These are phyloP conservation scores for Aspergillus tubingensis DNA, from an alignment of 2,329 filamentous ascomycete species.

Conservation along the genomic window DNA sequence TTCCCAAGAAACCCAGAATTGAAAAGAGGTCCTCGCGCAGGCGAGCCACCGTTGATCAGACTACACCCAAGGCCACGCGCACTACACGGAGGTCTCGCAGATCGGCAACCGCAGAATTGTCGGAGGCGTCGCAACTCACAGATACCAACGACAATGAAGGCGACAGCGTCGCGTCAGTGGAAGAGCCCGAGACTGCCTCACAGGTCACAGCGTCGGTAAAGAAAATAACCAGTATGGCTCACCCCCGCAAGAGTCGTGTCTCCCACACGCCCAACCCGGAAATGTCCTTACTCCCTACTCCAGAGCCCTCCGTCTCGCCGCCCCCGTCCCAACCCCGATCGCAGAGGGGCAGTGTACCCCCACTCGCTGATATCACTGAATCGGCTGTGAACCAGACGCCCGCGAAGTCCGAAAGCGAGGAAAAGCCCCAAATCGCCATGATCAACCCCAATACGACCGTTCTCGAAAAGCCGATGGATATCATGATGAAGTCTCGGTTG, in stretches of 20 bases:
- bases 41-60: slow-evolving; percentile 52
- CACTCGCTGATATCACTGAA: slow-evolving; percentile 73
- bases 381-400: slow-evolving; percentile 65
- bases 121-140: slow-evolving; percentile 61
- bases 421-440: slow-evolving; percentile 57
- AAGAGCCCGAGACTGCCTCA: slow-evolving; percentile 56
- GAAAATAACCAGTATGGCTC: slow-evolving; percentile 66
- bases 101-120: slow-evolving; percentile 50
- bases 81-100: slow-evolving; percentile 41
- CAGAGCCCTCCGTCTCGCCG: slow-evolving; percentile 57
- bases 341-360: slow-evolving; percentile 53
- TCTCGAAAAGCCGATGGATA: slow-evolving; percentile 89
- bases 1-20: slow-evolving; percentile 58
- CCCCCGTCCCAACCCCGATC: slow-evolving; percentile 46
- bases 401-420: slow-evolving; percentile 45
- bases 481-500: slow-evolving; percentile 82
- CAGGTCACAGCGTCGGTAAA: slow-evolving; percentile 59
- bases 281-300: slow-evolving; percentile 49
- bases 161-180: slow-evolving; percentile 37
- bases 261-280: slow-evolving; percentile 44
- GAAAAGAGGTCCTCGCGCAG: slow-evolving; percentile 60
- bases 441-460: slow-evolving; percentile 75
- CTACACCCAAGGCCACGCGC: slow-evolving; percentile 38
- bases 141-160: slow-evolving; percentile 37
- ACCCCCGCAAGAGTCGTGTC: slow-evolving; percentile 43